Base-by-base conservation (phyloP, 164 flowering plant species). In the Amborella trichopoda region DNA sequence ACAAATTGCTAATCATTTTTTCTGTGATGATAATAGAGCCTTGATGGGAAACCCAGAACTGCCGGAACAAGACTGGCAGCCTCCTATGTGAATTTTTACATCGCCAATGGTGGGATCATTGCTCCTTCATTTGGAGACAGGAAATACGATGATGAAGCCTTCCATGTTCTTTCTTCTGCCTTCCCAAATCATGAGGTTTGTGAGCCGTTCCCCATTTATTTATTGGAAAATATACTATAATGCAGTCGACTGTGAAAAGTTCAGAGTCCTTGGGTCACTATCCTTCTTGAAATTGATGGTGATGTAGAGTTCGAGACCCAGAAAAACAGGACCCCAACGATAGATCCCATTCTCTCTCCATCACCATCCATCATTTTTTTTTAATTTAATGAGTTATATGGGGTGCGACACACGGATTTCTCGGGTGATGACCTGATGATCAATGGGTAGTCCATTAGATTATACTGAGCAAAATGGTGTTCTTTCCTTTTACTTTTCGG, bases 1-100 rank as follows among this genome's bases (percentile, higher is more conserved):
- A n/a, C n/a, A n/a, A n/a, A n/a, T n/a, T n/a, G n/a, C n/a, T n/a
- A n/a, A n/a, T 46, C 39, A 32, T n/a, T n/a, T n/a, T n/a, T n/a
- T n/a, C n/a, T n/a, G n/a, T n/a, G n/a, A n/a, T 22, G 19, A 14
- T 18, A 12, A 53, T 71, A 83, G 95, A 75, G 54, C 56, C 76
- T 70, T 37, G 82, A 74, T 21, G 94, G 77, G 38, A 88, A 81
- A 53, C 71, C 71, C 26, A 81, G 98, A 68, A 63, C 49, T 23
- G 41, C 83, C 23, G 79, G 79, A 44, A 72, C 85, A 24, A 80
- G 95, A 54, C 86, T 91, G 43, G 96, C 98, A 46, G 96, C 93
- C 51, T 81, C 95, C 1, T 87, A 91, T 60, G 82, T 81, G 28
- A 91, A 91, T 65, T 91, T 87, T 67, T 87, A 91, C 47, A 72